Conservation (phyloP, 768 basidiomycete species). For the Aureoboletus auriporus region DNA sequence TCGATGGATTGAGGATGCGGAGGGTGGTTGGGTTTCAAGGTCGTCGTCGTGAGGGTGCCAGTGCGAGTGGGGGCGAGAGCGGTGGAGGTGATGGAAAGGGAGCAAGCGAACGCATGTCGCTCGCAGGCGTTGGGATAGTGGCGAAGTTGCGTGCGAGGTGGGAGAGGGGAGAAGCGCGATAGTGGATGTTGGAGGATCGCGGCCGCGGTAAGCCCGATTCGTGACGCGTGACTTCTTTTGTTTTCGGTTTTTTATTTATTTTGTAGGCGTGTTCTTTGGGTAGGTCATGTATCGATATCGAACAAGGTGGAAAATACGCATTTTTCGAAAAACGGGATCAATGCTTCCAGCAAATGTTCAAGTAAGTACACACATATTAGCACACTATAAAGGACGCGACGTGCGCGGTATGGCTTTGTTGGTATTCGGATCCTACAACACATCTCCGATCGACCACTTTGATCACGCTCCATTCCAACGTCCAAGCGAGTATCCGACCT, state of each 20-base stretch:
- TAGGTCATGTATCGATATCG: neutral
- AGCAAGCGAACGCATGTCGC: neutral
- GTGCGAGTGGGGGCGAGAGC: neutral
- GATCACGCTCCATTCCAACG: conserved; percentile 14
- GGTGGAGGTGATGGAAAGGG: neutral
- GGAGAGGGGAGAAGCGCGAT: conserved; percentile 8
- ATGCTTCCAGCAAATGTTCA: too few species aligned
- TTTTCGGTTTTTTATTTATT: neutral
- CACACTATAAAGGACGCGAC: neutral
- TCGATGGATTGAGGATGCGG: conserved; percentile 2
- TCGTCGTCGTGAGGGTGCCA: neutral
- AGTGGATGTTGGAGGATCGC: neutral
- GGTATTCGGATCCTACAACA: neutral
- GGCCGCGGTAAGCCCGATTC: neutral
- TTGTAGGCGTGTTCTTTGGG: neutral
- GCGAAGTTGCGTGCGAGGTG: conserved; percentile 19
- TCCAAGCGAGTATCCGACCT: conserved; percentile 35
- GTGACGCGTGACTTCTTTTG: neutral
- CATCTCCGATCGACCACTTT: neutral
- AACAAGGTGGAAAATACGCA: too few species aligned
- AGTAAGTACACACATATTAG: neutral
- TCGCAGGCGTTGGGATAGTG: conserved; percentile 13
- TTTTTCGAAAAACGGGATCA: too few species aligned
- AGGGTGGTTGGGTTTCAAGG: neutral
- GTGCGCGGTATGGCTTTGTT: neutral